phyloP scores from a whole-genome alignment of 352 stramenopile species.

The Phytophthora boehmeriae region DNA sequence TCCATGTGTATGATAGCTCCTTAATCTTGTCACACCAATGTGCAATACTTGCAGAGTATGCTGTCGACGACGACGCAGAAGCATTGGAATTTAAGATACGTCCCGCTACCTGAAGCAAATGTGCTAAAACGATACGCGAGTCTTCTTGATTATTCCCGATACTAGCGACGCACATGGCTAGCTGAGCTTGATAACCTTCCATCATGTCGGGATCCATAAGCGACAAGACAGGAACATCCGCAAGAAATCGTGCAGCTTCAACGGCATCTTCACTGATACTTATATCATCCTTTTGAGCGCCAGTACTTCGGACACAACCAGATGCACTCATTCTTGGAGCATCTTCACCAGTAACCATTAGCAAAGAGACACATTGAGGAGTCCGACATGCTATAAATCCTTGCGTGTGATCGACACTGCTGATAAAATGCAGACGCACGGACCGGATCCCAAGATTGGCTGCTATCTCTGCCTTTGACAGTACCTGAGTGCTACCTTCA shows the following conservation, averaged over 20 bases:
- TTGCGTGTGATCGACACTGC: neutral
- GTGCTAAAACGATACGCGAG: conserved; percentile 20
- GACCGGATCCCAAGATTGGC: neutral
- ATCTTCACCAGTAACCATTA: conserved; percentile 4
- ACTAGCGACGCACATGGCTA: conserved; percentile 10
- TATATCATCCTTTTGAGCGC: neutral
- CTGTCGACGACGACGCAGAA: conserved; percentile 14
- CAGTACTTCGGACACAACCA: conserved; percentile 6
- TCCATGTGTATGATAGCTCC: conserved; percentile 61
- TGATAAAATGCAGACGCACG: conserved; percentile 1
- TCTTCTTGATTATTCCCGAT: conserved; percentile 36
- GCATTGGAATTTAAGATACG: conserved; percentile 16
- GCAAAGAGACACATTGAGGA: conserved; percentile 6
- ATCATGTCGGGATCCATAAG: conserved; percentile 9
- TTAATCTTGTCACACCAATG: conserved; percentile 42
- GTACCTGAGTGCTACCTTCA: neutral
- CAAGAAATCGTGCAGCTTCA: conserved; percentile 21
- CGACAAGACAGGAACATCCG: conserved; percentile 6
- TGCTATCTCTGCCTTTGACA: conserved; percentile 4
- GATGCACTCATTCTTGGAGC: conserved; percentile 2
- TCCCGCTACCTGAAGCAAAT: conserved; percentile 20
- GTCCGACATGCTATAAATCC: conserved; percentile 18
- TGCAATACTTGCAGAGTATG: conserved; percentile 9
- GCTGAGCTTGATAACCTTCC: conserved; percentile 14
- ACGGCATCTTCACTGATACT: conserved; percentile 5